phyloP scores from a whole-genome alignment of 2,329 filamentous ascomycete species.

The Fusarium albidum region DNA sequence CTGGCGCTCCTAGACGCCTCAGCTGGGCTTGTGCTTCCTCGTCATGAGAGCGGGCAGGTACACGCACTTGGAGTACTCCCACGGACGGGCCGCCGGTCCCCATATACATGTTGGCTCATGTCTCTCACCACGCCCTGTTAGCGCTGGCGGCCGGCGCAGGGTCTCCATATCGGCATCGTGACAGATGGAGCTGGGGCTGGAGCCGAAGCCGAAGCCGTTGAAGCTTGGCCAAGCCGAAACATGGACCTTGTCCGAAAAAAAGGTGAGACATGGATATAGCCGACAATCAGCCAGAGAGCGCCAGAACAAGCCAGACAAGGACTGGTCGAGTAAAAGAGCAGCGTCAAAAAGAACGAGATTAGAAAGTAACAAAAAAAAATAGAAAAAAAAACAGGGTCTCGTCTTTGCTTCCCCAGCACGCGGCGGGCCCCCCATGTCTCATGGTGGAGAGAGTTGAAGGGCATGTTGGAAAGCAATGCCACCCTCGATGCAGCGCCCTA shows the following conservation, averaged over 20 bases:
- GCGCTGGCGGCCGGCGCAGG: conserved; percentile 26
- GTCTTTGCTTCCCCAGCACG: conserved; percentile 31
- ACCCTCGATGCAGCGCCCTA: conserved; percentile 45
- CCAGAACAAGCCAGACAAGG: background rate
- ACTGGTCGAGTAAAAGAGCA: background rate
- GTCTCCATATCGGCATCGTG: conserved; percentile 11
- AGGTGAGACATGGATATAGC: background rate
- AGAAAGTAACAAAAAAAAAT: background rate
- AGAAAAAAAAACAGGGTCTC: conserved; percentile 35
- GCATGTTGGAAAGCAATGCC: conserved; percentile 39
- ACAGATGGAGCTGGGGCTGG: conserved; percentile 9
- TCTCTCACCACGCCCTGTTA: conserved; percentile 34
- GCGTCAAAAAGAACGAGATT: background rate
- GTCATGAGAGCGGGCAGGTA: conserved; percentile 1
- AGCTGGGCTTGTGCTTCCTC: conserved; percentile 16
- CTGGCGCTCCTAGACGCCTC: conserved; percentile 13
- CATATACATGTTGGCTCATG: conserved; percentile 14
- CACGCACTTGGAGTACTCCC: background rate
- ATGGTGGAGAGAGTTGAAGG: conserved; percentile 28
- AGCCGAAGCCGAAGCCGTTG: conserved; percentile 22
- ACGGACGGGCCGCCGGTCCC: background rate
- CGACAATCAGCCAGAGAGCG: conserved; percentile 1
- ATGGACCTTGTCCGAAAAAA: conserved; percentile 12
- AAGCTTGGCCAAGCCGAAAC: conserved; percentile 7
- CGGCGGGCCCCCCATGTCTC: conserved; percentile 31